Percentiles rank a stretch among this genome's conserved stretches.
These are phyloP conservation scores for Ogataea dorogensis DNA, from an alignment of 805 yeast genomes.

Conservation along the genomic window DNA sequence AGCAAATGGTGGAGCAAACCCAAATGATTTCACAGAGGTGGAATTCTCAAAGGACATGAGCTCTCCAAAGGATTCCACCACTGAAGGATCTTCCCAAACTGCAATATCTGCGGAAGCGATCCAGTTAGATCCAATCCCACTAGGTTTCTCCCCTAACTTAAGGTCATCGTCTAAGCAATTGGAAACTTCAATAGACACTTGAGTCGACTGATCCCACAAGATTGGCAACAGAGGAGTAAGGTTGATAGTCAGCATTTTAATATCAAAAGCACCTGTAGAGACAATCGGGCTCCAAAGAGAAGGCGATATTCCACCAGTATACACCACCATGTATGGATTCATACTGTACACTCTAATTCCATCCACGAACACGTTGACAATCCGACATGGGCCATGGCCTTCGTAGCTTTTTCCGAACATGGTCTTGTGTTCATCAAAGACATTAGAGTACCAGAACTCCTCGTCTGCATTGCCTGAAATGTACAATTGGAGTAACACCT, in stretches of 20 bases:
- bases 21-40: conserved; percentile 33
- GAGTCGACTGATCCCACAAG: conserved; percentile 50
- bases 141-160: conserved; percentile 25
- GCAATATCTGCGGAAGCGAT: conserved; percentile 54
- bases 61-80: conserved; percentile 41
- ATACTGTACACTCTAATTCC: conserved; percentile 58
- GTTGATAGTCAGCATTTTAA: conserved; percentile 68
- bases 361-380: conserved; percentile 59
- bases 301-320: conserved; percentile 81
- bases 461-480: conserved; percentile 77
- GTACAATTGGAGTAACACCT: conserved; percentile 55
- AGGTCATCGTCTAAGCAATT: conserved; percentile 47
- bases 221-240: conserved; percentile 66
- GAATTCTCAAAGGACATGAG: conserved; percentile 31
- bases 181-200: conserved; percentile 48
- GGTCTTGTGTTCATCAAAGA: conserved; percentile 45
- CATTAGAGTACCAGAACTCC: conserved; percentile 79
- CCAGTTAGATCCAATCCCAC: conserved; percentile 55
- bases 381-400: conserved; percentile 73
- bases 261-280: conserved; percentile 68
- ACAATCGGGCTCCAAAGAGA: conserved; percentile 81
- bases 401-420: conserved; percentile 44
- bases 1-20: conserved; percentile 38
- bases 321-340: conserved; percentile 71
- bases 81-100: conserved; percentile 48